These are phyloP conservation scores for Coemansia sp. DNA, from an alignment of 192 early-diverging fungal genomes.

Conservation along the genomic window DNA sequence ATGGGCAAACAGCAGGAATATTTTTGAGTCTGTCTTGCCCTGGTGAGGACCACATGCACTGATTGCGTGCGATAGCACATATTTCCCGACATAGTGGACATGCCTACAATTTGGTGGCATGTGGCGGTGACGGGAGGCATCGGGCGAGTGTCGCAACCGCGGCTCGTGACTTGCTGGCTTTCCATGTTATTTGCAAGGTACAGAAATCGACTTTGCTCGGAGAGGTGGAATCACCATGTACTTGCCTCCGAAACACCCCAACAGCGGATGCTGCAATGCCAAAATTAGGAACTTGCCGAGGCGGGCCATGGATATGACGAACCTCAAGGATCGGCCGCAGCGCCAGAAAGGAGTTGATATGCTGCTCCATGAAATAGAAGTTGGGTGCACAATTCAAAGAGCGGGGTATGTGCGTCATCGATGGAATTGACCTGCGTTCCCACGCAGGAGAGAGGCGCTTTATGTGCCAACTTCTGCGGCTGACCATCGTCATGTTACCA, in stretches of 20 bases:
- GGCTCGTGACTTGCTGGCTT: neutral
- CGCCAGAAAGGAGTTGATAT: neutral
- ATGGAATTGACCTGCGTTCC: neutral
- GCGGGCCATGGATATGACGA: neutral
- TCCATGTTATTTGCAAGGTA: neutral
- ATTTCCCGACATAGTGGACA: neutral
- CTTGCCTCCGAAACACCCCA: neutral
- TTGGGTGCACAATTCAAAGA: neutral
- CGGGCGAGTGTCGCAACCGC: neutral
- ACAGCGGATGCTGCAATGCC: neutral
- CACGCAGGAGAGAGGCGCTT: neutral
- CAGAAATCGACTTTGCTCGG: neutral
- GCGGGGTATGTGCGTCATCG: neutral
- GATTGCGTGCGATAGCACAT: slow-evolving; percentile 4
- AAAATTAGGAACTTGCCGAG: neutral
- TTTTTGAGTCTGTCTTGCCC: neutral
- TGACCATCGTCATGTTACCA: slow-evolving; percentile 7
- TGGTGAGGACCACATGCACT: neutral
- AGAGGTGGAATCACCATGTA: neutral
- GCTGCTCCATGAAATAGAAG: slow-evolving; percentile 1
- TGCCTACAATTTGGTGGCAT: neutral
- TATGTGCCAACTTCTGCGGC: neutral
- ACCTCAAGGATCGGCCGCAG: neutral
- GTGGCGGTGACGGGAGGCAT: neutral
- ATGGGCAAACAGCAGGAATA: neutral